Evolutionary conservation across 164 flowering plant species (phyloP).

Genomic region (Malania oleifera): DNA sequence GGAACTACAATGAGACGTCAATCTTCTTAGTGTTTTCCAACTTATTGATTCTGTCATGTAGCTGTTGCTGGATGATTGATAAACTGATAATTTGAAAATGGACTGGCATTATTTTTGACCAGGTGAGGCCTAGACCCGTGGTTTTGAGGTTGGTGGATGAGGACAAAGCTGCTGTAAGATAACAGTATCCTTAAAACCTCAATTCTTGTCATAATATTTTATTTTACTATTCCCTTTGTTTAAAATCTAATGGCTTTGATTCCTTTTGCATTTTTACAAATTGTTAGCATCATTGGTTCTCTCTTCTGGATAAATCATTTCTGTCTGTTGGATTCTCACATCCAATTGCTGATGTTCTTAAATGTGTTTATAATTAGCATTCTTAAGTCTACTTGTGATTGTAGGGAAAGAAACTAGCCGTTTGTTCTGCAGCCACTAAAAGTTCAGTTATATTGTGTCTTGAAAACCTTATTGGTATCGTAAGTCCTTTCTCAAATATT

Average conservation of each 20-base stretch:
- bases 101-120: conserved; percentile 19
- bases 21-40: neutral
- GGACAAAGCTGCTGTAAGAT: conserved; percentile 84
- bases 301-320: no score
- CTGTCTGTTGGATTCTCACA: no score
- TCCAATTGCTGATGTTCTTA: no score
- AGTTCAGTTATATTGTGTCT: conserved; percentile 92
- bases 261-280: no score
- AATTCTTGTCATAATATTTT: conserved; percentile 7
- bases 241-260: neutral
- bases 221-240: neutral
- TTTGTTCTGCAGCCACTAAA: conserved; percentile 98
- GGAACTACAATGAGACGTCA: conserved; percentile 67
- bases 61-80: no score
- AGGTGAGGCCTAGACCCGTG: conserved; percentile 94
- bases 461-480: conserved; percentile 86
- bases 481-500: conserved; percentile 28
- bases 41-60: neutral
- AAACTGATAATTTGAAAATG: no score
- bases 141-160: conserved; percentile 96
- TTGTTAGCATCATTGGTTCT: no score
- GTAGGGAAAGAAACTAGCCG: conserved; percentile 82
- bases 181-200: conserved; percentile 9
- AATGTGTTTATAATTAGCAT: neutral
- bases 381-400: conserved; percentile 7